Evolutionary conservation across 106 monocot species (phyloP), one percentile per base, ranked within the genome.

Genomic region (Cymbidium sinense): DNA sequence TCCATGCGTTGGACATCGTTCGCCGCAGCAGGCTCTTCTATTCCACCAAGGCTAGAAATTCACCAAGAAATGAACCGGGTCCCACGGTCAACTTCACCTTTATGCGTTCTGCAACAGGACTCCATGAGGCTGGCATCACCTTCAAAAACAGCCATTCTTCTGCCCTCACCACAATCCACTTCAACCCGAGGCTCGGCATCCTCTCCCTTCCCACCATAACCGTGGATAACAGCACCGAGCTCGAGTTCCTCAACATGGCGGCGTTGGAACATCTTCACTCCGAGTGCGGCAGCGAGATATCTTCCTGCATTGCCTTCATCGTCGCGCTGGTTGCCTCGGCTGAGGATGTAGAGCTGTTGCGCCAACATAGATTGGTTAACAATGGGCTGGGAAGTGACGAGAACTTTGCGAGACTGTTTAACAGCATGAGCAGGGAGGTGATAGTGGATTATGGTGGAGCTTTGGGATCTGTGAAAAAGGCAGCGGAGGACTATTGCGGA

Each of bases 211-310:
- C 82, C 2, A 0, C 0, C 23, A 11, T 84, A 6, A 28, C 36
- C 2, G 81, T 85, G 8, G 78, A 81, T 20, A 78, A 81, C 69
- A 7, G 39, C 1, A 85, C 85, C 0, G 81, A 85, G 75, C 75
- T 20, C 74, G 74, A 41, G 39, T 41, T 85, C 29, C 78, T 81
- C 34, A 85, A 85, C 73, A 44, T 85, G 36, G 72, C 78, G 52
- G 85, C 78, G 1, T 75, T 81, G 7, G 85, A 85, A 75, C 81
- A 77, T 67, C 75, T 85, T 1, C 85, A 78, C 21, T 39, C 55
- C 0, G 51, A 28, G 29, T 50, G 13, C 15, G 75, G 74, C 15
- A 75, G 29, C 55, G 80, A 75, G 1, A 33, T 85, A 23, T 75
- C 74, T 9, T 74, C 81, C n/a, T 85, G 75, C 75, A 43, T 81